These are phyloP conservation scores for Talaromyces sp. DNA, from an alignment of 2,329 filamentous ascomycete genomes.

Conservation along the genomic window DNA sequence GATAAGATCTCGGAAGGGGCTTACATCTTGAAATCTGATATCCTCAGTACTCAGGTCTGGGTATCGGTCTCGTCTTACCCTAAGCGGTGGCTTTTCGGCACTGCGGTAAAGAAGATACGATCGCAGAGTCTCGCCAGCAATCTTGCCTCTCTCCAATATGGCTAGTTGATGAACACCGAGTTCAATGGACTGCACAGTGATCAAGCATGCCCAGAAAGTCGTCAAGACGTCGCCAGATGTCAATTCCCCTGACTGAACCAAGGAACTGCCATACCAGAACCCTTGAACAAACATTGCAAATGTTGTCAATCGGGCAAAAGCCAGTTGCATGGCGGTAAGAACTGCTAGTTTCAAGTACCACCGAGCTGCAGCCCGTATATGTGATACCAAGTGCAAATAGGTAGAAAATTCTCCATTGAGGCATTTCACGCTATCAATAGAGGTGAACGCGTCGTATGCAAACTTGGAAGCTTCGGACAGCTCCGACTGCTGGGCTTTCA, in stretches of 20 bases:
- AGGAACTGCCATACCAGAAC: constrained; percentile 78
- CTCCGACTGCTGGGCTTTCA: constrained; percentile 64
- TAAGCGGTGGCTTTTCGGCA: constrained; percentile 10
- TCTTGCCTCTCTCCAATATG: constrained; percentile 72
- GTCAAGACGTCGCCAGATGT: constrained; percentile 68
- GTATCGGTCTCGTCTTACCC: constrained; percentile 21
- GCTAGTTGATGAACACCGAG: constrained; percentile 71
- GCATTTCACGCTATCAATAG: constrained; percentile 81
- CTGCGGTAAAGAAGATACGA: constrained; percentile 35
- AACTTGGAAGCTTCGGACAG: constrained; percentile 68
- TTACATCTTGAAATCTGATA: constrained; percentile 65
- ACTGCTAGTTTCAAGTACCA: constrained; percentile 66
- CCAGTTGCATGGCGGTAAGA: constrained; percentile 67
- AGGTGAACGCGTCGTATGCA: constrained; percentile 63
- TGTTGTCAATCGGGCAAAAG: constrained; percentile 68
- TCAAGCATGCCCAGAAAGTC: constrained; percentile 78
- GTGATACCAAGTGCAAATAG: constrained; percentile 57
- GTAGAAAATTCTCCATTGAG: constrained; percentile 74
- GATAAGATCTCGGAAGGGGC: background rate
- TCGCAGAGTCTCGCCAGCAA: constrained; percentile 63
- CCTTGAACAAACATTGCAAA: constrained; percentile 78
- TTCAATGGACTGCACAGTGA: constrained; percentile 71
- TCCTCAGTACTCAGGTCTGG: constrained; percentile 55
- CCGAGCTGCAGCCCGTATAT: constrained; percentile 55
- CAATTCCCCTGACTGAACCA: constrained; percentile 58